Evolutionary conservation across 441 rosid species (phyloP), one percentile per base, ranked within the genome.

Genomic region (Erodium moschatum): DNA sequence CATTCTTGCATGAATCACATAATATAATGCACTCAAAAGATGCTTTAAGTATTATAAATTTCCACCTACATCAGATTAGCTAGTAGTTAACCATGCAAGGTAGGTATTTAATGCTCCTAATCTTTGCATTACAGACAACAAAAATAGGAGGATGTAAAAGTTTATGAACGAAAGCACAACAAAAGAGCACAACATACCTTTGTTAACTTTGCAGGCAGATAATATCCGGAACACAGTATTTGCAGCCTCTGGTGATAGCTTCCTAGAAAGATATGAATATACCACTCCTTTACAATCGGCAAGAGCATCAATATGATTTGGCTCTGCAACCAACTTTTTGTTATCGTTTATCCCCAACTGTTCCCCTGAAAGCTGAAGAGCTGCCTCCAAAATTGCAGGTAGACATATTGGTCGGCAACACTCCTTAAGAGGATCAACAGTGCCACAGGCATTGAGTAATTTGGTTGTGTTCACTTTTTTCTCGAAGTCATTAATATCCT

Each of bases 371-470:
- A 90, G 84, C 71, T 67, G 79, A 78, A 92, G 84, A 35, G 89
- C 91, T 71, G 96, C 95, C 83, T 90, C 92, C 82, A 82, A 78
- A 65, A 92, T 80, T 18, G 96, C 97, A 68, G 91, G 85, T 76
- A 85, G 92, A 78, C 98, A 93, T 72, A 89, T 74, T 64, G 92
- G 95, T 70, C 97, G 82, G 72, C 97, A 93, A 64, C 96, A 90
- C 80, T 93, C 98, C 73, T 90, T 93, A 35, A 90, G 90, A 75
- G 86, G 88, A 85, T 93, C 98, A 71, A 93, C 86, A 6, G 80
- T 75, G 73, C 86, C 72, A 74, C 98, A 93, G 7, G 97, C 88
- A 69, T 90, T 96, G 67, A 93, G 83, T 70, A 93, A 79, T 70
- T 88, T 87, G 85, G 85, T 90, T 19, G 91, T 78, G 78, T 93